Evolutionary conservation across 306 rosid species (phyloP).

Genomic region (Prinsepia uniflora): DNA sequence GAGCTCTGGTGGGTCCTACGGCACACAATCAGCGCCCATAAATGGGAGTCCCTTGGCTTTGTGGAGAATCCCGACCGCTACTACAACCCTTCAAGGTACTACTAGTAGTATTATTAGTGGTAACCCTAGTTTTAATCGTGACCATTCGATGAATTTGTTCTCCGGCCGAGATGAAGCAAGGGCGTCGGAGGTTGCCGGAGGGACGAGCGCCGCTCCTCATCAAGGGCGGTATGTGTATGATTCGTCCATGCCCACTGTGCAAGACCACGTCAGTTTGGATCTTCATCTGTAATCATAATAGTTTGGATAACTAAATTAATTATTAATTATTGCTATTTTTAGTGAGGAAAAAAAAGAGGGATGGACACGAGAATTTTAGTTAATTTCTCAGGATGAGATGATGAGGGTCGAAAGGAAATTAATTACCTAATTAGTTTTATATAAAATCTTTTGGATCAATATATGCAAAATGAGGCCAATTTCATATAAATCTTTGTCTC

Average conservation of each 20-base stretch:
- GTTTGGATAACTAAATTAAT: not conserved
- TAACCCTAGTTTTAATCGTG: slow-evolving; percentile 50
- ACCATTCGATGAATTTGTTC: slow-evolving; percentile 45
- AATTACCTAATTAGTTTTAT: not conserved
- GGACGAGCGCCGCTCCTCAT: slow-evolving; percentile 17
- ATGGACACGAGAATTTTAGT: not conserved
- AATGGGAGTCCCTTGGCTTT: slow-evolving; percentile 67
- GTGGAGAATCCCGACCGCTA: slow-evolving; percentile 57
- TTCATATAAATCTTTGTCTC: not conserved
- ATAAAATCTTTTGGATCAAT: not conserved
- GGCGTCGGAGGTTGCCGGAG: slow-evolving; percentile 26
- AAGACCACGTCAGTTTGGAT: slow-evolving; percentile 85
- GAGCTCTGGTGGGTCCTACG: slow-evolving; percentile 28
- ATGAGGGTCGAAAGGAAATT: not conserved
- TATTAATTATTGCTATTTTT: not conserved
- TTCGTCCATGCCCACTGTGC: slow-evolving; percentile 36
- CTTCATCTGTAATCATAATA: slow-evolving; percentile 63
- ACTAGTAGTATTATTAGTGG: not conserved
- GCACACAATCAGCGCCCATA: slow-evolving; percentile 46
- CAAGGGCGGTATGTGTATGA: slow-evolving; percentile 49
- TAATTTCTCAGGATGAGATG: not conserved
- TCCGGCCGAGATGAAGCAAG: slow-evolving; percentile 44
- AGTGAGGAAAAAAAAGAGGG: not conserved
- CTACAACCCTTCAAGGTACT: not conserved
- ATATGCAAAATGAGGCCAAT: slow-evolving; percentile 2